Base-by-base conservation (phyloP, 176 grass and related monocot genomes). In the Zizania latifolia region DNA sequence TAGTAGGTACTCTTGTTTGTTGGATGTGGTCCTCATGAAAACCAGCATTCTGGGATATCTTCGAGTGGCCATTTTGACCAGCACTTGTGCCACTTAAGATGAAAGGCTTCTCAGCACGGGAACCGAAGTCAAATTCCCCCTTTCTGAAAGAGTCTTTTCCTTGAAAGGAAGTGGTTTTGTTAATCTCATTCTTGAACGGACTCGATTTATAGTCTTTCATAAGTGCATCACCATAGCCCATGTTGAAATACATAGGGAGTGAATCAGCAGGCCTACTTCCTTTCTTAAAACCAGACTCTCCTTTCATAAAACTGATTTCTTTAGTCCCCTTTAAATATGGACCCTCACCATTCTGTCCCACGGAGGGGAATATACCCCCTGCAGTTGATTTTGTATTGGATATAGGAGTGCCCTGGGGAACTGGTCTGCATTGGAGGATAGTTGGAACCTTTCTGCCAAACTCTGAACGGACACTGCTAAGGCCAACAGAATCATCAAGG, bases 391-490 rank as follows among this genome's bases (percentile, higher is more conserved):
- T 84, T 30, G 23, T 67, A 77, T 81, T 85, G 41, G 81, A 78
- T 65, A 16, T 36, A 66, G 77, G 68, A 27, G 62, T 71, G 45
- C 61, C 84, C 34, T 59, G 84, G 27, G 81, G 37, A 46, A 75
- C 32, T 45, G 75, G 68, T 41, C 68, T 75, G 27, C n/a, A 76
- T 33, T 93, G 86, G 53, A 89, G 76, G 66, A 89, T 57, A 73
- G 84, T 78, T 70, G 90, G 57, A 70, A 59, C 59, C 83, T 84
- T 93, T 72, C 84, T 75, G 15, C 66, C 76, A 89, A 76, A 81
- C 33, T 84, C 77, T 28, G 74, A 66, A 59, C 10, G 40, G 22
- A n/a, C 14, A 60, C 72, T 80, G 67, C 77, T 82, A 62, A 58
- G 48, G 32, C 46, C 85, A 60, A 43, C 51, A 83, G 70, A 76